These are phyloP conservation scores for Pelargonium citronellum DNA, from an alignment of 441 rosid species.

Conservation along the genomic window DNA sequence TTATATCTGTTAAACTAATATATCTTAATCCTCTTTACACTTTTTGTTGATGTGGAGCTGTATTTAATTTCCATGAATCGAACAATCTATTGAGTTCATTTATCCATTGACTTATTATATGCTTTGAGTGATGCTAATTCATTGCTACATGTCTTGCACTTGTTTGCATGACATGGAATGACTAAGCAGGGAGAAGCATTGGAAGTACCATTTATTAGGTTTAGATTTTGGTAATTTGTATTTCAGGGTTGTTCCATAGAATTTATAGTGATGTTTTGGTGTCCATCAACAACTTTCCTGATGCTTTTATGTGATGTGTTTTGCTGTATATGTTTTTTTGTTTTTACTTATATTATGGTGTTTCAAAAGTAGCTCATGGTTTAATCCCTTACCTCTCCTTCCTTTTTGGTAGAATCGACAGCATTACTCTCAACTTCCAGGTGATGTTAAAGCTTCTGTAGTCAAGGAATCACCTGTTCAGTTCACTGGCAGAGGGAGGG, in stretches of 20 bases:
- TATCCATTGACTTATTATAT: background rate
- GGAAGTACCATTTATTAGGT: background rate
- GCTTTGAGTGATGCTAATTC: background rate
- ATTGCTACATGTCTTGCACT: background rate
- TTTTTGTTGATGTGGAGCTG: background rate
- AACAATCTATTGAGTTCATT: background rate
- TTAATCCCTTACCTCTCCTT: too few species aligned
- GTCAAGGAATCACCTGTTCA: conserved; percentile 39
- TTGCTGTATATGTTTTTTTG: too few species aligned
- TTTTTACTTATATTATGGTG: too few species aligned
- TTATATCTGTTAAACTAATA: too few species aligned
- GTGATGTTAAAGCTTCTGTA: conserved; percentile 37
- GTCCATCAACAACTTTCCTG: too few species aligned
- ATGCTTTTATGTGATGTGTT: too few species aligned
- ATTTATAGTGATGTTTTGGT: too few species aligned
- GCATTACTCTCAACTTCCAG: conserved; percentile 51
- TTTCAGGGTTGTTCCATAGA: too few species aligned
- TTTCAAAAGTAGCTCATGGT: too few species aligned
- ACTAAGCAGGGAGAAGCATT: background rate
- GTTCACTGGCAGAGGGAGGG: conserved; percentile 53
- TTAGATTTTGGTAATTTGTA: too few species aligned
- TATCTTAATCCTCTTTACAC: too few species aligned
- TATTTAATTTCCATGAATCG: background rate
- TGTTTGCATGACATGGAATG: background rate
- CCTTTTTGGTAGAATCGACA: conserved; percentile 51